Evolutionary conservation across 2,329 filamentous ascomycete species (phyloP).

Genomic region (Metarhizium rileyi): DNA sequence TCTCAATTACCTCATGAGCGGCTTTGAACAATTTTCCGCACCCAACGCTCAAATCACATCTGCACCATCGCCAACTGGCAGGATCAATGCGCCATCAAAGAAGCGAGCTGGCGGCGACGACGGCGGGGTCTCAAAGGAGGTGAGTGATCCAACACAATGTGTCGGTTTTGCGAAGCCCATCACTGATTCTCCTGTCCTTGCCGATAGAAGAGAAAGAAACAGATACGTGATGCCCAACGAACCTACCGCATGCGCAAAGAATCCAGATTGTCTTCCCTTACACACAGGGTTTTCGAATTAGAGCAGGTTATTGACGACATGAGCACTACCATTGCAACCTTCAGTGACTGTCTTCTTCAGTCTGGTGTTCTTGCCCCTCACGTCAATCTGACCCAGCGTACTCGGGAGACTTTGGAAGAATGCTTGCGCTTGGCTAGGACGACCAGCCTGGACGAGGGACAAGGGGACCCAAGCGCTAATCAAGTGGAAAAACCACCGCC

Average conservation of each 20-base stretch:
- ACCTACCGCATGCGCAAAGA: constrained; percentile 75
- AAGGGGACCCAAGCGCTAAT: not conserved
- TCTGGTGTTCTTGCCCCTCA: constrained; percentile 9
- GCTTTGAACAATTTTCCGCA: not conserved
- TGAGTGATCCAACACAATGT: not conserved
- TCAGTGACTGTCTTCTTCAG: constrained; percentile 10
- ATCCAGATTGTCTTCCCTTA: constrained; percentile 59
- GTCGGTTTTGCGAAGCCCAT: not conserved
- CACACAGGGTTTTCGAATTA: constrained; percentile 54
- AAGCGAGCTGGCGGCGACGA: not conserved
- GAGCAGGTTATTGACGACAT: constrained; percentile 59
- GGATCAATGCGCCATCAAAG: not conserved
- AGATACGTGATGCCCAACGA: constrained; percentile 71
- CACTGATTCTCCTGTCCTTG: not conserved
- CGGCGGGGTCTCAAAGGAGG: constrained; percentile 5
- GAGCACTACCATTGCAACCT: constrained; percentile 29
- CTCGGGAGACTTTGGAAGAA: constrained; percentile 10
- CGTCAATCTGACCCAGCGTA: constrained; percentile 6
- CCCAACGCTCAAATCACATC: not conserved
- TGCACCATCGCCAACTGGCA: not conserved
- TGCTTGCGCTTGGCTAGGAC: constrained; percentile 6
- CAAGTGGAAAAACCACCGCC: not conserved
- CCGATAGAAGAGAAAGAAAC: constrained; percentile 58
- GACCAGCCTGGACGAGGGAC: constrained; percentile 1
- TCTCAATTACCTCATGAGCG: not conserved